phyloP scores from a whole-genome alignment of 2,329 filamentous ascomycete species.

The Paradendryphiella salina region DNA sequence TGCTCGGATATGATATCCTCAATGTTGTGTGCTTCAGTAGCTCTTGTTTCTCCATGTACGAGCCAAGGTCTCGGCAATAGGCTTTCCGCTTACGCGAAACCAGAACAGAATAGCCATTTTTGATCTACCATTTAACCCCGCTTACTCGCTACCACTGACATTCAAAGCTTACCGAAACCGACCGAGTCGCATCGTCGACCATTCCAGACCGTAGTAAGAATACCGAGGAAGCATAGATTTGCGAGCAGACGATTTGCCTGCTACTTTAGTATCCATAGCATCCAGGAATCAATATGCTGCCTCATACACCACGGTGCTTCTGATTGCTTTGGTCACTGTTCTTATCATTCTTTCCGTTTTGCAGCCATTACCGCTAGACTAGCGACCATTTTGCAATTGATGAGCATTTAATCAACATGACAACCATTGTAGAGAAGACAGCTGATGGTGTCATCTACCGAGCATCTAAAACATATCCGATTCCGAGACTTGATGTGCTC shows the following conservation, averaged over 20 bases:
- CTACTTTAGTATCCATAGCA: not conserved
- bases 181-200: not conserved
- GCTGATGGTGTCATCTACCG: slow-evolving; percentile 37
- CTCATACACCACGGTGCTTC: not conserved
- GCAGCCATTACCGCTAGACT: not conserved
- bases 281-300: not conserved
- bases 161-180: slow-evolving; percentile 22
- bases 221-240: not conserved
- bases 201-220: not conserved
- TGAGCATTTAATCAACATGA: slow-evolving; percentile 21
- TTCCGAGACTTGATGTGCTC: slow-evolving; percentile 48
- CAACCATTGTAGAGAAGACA: slow-evolving; percentile 42
- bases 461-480: slow-evolving; percentile 36
- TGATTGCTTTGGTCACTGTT: not conserved
- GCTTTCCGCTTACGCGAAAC: too few relatives aligned
- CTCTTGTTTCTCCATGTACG: too few relatives aligned
- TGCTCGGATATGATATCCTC: not conserved
- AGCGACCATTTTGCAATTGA: not conserved
- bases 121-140: slow-evolving; percentile 21
- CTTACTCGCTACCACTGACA: slow-evolving; percentile 30
- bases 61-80: too few relatives aligned
- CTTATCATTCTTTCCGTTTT: not conserved
- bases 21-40: not conserved
- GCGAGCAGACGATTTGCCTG: not conserved
- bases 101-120: too few relatives aligned